These are phyloP conservation scores for Penicillium herquei DNA, from an alignment of 495 filamentous ascomycete species.

Conservation along the genomic window DNA sequence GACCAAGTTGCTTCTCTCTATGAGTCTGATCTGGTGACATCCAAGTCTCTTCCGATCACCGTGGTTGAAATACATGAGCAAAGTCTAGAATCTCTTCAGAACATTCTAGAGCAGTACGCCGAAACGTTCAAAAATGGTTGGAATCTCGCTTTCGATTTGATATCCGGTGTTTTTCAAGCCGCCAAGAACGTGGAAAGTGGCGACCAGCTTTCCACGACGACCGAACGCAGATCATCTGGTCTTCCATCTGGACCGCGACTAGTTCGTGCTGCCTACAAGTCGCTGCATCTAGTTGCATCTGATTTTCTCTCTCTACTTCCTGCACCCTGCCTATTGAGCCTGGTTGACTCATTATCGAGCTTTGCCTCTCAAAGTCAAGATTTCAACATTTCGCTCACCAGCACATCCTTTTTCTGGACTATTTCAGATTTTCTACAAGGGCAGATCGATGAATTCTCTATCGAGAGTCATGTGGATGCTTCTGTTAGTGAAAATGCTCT, in stretches of 20 bases:
- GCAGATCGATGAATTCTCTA: conserved; percentile 42
- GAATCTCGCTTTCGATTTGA: conserved; percentile 80
- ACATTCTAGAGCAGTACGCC: conserved; percentile 83
- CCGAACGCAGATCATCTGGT: conserved; percentile 26
- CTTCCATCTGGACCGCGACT: conserved; percentile 66
- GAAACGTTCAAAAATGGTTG: conserved; percentile 80
- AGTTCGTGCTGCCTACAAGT: conserved; percentile 80
- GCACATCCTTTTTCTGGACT: conserved; percentile 92
- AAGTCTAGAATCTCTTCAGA: conserved; percentile 75
- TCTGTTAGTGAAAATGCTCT: conserved; percentile 43
- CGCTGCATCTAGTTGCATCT: conserved; percentile 87
- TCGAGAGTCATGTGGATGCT: conserved; percentile 42
- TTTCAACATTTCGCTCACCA: conserved; percentile 92
- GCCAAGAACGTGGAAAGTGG: conserved; percentile 20
- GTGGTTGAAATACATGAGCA: conserved; percentile 82
- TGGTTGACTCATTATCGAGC: conserved; percentile 83
- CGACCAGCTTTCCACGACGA: conserved; percentile 13
- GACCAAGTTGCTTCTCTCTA: conserved; percentile 54
- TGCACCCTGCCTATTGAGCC: conserved; percentile 70
- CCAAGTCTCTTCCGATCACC: conserved; percentile 39
- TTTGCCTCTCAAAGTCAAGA: conserved; percentile 88
- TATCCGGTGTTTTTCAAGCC: conserved; percentile 74
- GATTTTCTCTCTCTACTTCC: conserved; percentile 85
- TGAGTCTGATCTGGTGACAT: conserved; percentile 20
- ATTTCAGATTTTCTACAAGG: conserved; percentile 79